These are phyloP conservation scores for Urochloa ruziziensis DNA, from an alignment of 176 grass and related monocot species.

Conservation along the genomic window DNA sequence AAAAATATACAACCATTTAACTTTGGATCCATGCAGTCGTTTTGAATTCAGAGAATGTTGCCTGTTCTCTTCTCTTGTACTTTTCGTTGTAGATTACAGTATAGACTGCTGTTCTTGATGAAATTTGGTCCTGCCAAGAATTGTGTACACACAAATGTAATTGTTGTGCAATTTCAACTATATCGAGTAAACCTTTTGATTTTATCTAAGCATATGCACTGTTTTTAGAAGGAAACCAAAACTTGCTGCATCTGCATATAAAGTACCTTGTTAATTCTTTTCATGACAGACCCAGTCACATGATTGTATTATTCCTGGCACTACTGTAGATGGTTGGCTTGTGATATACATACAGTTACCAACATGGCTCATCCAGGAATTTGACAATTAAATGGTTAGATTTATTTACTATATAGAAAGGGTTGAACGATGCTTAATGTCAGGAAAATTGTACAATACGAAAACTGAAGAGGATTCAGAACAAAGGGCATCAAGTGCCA, in stretches of 20 bases:
- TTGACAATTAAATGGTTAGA: not conserved
- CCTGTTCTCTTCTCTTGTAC: not conserved
- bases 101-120: not conserved
- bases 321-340: not conserved
- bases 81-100: not conserved
- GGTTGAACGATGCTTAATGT: not conserved
- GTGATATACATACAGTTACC: not conserved
- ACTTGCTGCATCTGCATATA: not conserved
- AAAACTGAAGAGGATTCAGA: not conserved
- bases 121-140: not conserved
- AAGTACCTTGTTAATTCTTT: not conserved
- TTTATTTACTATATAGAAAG: not conserved
- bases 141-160: not conserved
- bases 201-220: not conserved
- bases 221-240: not conserved
- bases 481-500: not conserved
- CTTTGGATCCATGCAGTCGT: not conserved
- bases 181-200: not conserved
- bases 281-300: not conserved
- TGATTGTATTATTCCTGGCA: not conserved
- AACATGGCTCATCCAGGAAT: not conserved
- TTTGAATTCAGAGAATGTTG: not conserved
- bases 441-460: not conserved
- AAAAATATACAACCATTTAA: not conserved
- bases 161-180: slow-evolving; percentile 13